phyloP scores from a whole-genome alignment of 371 early-diverging fungal species.

The Mortierella sp. region DNA sequence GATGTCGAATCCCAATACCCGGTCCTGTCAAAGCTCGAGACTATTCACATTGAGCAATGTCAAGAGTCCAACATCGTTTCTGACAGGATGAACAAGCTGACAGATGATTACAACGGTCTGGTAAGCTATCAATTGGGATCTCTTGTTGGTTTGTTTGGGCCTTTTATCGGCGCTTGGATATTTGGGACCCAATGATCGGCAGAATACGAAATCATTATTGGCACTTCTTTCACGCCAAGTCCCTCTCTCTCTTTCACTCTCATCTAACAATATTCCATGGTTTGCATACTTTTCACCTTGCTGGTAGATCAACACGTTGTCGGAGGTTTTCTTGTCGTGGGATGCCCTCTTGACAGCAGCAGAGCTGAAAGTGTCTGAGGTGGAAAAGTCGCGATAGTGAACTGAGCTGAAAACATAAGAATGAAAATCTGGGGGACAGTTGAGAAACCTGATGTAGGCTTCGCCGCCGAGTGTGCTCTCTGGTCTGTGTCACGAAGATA shows the following conservation, averaged over 20 bases:
- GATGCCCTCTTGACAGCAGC: constrained; percentile 70
- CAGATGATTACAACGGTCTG: constrained; percentile 68
- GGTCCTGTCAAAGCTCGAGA: constrained; percentile 63
- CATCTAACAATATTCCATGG: too few species aligned
- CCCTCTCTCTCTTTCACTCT: neutral
- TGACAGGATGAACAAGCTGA: constrained; percentile 60
- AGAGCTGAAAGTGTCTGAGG: constrained; percentile 66
- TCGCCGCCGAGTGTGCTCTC: neutral
- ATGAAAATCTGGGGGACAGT: neutral
- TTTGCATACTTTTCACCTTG: neutral
- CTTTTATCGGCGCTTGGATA: too few species aligned
- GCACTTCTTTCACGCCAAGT: too few species aligned
- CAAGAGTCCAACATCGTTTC: constrained; percentile 62
- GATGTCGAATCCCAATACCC: constrained; percentile 65
- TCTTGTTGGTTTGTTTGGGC: too few species aligned
- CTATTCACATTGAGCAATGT: constrained; percentile 65
- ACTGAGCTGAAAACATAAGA: neutral
- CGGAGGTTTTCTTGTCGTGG: constrained; percentile 76
- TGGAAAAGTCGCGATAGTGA: constrained; percentile 58
- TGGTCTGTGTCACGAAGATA: neutral
- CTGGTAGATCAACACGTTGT: constrained; percentile 69
- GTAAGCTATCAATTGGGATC: constrained; percentile 37
- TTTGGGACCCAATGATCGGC: too few species aligned
- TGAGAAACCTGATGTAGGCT: neutral
- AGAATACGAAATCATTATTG: too few species aligned